phyloP scores from a whole-genome alignment of 2,329 filamentous ascomycete species.

The Pseudogymnoascus sp. region DNA sequence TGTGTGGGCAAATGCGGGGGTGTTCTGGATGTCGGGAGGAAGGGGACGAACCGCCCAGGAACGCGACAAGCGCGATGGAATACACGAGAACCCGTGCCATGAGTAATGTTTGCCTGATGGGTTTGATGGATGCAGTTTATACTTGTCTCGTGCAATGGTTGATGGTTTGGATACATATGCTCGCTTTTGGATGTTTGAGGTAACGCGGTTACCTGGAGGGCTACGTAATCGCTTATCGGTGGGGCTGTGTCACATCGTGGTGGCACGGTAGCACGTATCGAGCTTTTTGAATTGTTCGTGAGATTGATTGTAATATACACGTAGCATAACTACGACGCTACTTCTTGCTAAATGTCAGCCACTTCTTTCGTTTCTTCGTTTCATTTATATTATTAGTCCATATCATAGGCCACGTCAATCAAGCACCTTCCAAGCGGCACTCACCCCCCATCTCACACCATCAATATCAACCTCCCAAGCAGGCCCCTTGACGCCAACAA shows the following conservation, averaged over 20 bases:
- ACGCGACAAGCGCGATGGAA: conserved; percentile 33
- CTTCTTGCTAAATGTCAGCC: neutral
- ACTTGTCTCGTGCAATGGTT: neutral
- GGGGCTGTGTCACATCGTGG: neutral
- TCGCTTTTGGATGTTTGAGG: neutral
- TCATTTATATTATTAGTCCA: neutral
- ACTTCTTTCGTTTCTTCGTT: neutral
- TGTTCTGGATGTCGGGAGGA: neutral
- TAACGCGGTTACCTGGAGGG: conserved; percentile 1
- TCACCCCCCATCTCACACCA: conserved; percentile 28
- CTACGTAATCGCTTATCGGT: conserved; percentile 9
- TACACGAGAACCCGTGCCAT: conserved; percentile 40
- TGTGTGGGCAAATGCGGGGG: neutral
- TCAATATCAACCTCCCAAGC: conserved; percentile 28
- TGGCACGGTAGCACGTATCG: neutral
- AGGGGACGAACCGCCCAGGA: conserved; percentile 35
- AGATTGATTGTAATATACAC: neutral
- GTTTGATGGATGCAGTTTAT: neutral
- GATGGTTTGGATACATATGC: conserved; percentile 7
- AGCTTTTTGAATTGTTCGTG: neutral
- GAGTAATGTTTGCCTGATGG: neutral
- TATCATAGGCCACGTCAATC: neutral
- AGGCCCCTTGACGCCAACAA: conserved; percentile 27
- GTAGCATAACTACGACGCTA: neutral
- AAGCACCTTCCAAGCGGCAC: conserved; percentile 29